Evolutionary conservation across 2,329 filamentous ascomycete species (phyloP), one percentile per base, ranked within the genome.

Genomic region (Claviceps maximensis): DNA sequence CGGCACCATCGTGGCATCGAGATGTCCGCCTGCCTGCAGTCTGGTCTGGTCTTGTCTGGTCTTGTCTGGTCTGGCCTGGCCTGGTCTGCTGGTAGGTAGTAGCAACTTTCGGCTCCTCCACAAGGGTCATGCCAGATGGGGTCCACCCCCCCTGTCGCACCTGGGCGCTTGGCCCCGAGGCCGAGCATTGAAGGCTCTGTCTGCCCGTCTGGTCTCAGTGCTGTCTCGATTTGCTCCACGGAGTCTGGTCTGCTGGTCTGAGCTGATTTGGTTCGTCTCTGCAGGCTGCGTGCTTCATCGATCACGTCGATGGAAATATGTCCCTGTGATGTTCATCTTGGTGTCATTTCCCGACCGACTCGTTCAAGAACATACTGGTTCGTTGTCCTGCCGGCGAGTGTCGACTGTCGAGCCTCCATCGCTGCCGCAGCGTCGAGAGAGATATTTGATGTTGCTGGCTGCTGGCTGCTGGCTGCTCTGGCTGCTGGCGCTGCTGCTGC

Each of bases 61-160:
- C 33, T 36, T 10, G 33, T 15, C 33, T 36, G 31, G 31, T 13
- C 2, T 31, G 8, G 8, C 12, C 31, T 33, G 31, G 31, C 31
- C 31, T 33, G 31, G 31, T 9, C 31, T 33, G 2, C n/a, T n/a
- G n/a, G n/a, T n/a, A n/a, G n/a, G n/a, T n/a, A n/a, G n/a, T n/a
- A n/a, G n/a, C n/a, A n/a, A n/a, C n/a, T n/a, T 33, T 38, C 36
- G 15, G 38, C 47, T 38, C 47, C 49, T 49, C 38, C 52, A 47
- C 52, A 51, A 38, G 49, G 49, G 25, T 47, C 21, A 38, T 48
- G 45, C 49, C 49, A 54, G 50, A 54, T 52, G 21, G 50, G n/a
- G 50, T 38, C 47, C 47, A 42, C 47, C 53, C 53, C 47, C 53
- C 53, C 47, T 55, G 53, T 48, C 50, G 19, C 38, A 44, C 25